Evolutionary conservation across 1,284 basidiomycete genomes (phyloP).

Genomic region (Leccinum solheimii): DNA sequence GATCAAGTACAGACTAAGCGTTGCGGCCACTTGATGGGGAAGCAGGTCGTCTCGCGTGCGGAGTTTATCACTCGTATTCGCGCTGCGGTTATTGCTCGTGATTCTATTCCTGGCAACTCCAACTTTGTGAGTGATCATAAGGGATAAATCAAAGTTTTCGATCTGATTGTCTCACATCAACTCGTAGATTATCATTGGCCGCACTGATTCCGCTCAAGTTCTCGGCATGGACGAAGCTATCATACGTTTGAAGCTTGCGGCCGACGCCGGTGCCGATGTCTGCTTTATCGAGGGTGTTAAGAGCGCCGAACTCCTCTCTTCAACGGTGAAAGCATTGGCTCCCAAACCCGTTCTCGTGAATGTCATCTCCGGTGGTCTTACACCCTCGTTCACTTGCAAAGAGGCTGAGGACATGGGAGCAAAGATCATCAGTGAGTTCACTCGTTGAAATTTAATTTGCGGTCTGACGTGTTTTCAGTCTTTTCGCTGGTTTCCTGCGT

Average conservation of each 20-base stretch:
- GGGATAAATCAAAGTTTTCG: background rate
- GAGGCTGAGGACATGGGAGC: slow-evolving; percentile 71
- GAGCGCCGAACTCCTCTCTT: slow-evolving; percentile 63
- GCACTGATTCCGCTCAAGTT: slow-evolving; percentile 81
- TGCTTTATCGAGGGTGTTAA: slow-evolving; percentile 84
- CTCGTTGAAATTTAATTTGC: background rate
- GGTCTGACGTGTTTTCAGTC: slow-evolving; percentile 38
- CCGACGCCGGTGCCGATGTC: slow-evolving; percentile 77
- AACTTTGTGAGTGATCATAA: slow-evolving; percentile 52
- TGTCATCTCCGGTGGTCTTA: slow-evolving; percentile 74
- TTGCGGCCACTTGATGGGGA: slow-evolving; percentile 79
- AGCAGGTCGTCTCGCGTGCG: slow-evolving; percentile 72
- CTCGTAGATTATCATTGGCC: slow-evolving; percentile 70
- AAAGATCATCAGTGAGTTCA: slow-evolving; percentile 68
- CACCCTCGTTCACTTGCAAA: slow-evolving; percentile 67
- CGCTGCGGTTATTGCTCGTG: slow-evolving; percentile 72
- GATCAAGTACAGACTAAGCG: slow-evolving; percentile 84
- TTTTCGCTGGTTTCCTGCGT: slow-evolving; percentile 73
- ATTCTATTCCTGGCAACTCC: slow-evolving; percentile 68
- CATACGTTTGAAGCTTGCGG: slow-evolving; percentile 65
- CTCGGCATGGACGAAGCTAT: slow-evolving; percentile 82
- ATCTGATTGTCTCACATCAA: background rate
- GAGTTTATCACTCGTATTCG: slow-evolving; percentile 77
- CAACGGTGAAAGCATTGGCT: slow-evolving; percentile 63
- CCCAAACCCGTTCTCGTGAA: slow-evolving; percentile 78